Percentiles rank a stretch among this genome's conserved stretches.
Evolutionary conservation across 441 rosid species (phyloP).

Genomic region (Pelargonium hybrid): DNA sequence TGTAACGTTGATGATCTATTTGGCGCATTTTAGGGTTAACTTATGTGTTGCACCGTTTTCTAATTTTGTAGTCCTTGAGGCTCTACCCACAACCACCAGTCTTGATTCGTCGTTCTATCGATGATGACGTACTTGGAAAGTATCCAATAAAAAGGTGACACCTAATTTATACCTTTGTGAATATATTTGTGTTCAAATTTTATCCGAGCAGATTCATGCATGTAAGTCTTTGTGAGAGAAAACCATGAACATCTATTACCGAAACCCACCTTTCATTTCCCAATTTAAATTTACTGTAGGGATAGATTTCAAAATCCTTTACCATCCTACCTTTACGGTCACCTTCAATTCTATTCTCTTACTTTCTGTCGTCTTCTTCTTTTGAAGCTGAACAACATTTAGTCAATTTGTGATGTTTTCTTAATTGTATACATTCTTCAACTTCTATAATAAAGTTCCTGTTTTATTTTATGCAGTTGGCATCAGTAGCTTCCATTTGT

Average conservation of each 20-base stretch:
- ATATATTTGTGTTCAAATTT: too few relatives aligned
- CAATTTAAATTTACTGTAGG: too few relatives aligned
- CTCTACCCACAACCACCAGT: constrained; percentile 98
- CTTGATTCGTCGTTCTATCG: constrained; percentile 77
- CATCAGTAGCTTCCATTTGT: not conserved
- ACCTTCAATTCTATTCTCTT: not conserved
- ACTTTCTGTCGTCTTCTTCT: not conserved
- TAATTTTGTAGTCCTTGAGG: constrained; percentile 61
- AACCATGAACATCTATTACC: not conserved
- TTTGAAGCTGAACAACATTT: not conserved
- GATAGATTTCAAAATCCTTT: not conserved
- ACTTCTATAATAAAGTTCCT: not conserved
- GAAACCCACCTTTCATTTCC: not conserved
- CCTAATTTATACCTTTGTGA: not conserved
- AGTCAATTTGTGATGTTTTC: not conserved
- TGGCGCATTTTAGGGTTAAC: constrained; percentile 5
- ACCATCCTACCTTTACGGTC: not conserved
- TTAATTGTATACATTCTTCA: not conserved
- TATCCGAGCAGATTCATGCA: too few relatives aligned
- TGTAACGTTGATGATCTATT: not conserved
- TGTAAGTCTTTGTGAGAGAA: not conserved
- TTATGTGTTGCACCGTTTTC: constrained; percentile 14
- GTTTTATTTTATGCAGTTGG: not conserved
- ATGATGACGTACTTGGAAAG: constrained; percentile 60
- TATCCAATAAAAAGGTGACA: constrained; percentile 71